Percentiles rank a stretch among this genome's conserved stretches.
These are phyloP conservation scores for Millerozyma acaciae DNA, from an alignment of 805 yeast species.

Conservation along the genomic window DNA sequence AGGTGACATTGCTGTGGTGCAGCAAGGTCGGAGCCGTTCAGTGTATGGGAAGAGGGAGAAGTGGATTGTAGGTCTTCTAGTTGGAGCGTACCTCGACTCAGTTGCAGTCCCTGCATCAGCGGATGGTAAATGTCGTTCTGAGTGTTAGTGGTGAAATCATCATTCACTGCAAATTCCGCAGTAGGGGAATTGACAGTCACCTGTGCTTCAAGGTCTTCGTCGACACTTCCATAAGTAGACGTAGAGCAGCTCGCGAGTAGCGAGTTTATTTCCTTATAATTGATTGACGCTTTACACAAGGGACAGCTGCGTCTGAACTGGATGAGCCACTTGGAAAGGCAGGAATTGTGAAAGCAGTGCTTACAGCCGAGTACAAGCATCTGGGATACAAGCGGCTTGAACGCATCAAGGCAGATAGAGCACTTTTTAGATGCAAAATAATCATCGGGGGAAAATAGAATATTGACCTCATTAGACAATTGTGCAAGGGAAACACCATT, in stretches of 20 bases:
- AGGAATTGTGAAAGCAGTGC: constrained; percentile 56
- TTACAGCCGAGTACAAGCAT: constrained; percentile 56
- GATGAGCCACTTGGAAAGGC: constrained; percentile 59
- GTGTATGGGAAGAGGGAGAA: too few relatives aligned
- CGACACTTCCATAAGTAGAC: constrained; percentile 20
- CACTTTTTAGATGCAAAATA: constrained; percentile 49
- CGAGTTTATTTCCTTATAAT: constrained; percentile 8
- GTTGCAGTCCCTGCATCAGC: too few relatives aligned
- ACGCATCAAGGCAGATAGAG: constrained; percentile 56
- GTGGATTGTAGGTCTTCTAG: too few relatives aligned
- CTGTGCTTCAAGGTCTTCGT: constrained; percentile 15
- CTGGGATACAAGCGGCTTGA: constrained; percentile 41
- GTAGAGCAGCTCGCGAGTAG: constrained; percentile 16
- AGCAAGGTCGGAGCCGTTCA: too few relatives aligned
- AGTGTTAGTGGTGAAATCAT: too few relatives aligned
- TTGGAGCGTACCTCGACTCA: too few relatives aligned
- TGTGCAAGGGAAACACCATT: constrained; percentile 38
- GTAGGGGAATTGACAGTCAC: too few relatives aligned
- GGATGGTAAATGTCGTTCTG: too few relatives aligned
- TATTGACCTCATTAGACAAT: constrained; percentile 13
- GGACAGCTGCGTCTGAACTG: constrained; percentile 55
- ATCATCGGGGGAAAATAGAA: constrained; percentile 27
- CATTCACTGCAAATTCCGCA: too few relatives aligned
- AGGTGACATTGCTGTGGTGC: too few relatives aligned
- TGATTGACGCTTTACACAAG: constrained; percentile 42